Evolutionary conservation across 768 basidiomycete genomes (phyloP).

Genomic region (Termitomyces sp.): DNA sequence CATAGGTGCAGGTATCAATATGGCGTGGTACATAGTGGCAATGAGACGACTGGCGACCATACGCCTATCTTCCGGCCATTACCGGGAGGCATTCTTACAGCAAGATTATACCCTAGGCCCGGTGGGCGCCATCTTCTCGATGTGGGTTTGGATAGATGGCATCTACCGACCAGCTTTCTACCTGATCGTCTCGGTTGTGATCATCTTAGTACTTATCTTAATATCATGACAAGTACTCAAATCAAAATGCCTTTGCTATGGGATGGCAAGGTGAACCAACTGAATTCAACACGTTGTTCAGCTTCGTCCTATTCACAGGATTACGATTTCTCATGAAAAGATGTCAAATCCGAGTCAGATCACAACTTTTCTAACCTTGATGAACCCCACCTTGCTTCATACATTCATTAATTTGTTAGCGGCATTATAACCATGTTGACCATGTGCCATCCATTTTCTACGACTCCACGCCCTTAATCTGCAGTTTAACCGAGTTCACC

Average conservation of each 20-base stretch:
- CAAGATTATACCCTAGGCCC: slow-evolving; percentile 30
- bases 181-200: not conserved
- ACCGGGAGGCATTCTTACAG: not conserved
- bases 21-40: slow-evolving; percentile 67
- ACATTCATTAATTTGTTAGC: too few species aligned
- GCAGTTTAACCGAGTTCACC: not conserved
- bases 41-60: slow-evolving; percentile 48
- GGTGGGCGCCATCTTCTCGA: slow-evolving; percentile 34
- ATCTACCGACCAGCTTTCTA: not conserved
- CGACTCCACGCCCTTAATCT: not conserved
- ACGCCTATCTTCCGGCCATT: not conserved
- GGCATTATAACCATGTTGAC: too few species aligned
- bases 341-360: too few species aligned
- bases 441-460: not conserved
- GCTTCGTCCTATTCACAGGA: not conserved
- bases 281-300: not conserved
- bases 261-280: not conserved
- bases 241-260: not conserved
- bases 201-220: not conserved
- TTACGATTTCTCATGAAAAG: not conserved
- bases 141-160: slow-evolving; percentile 44
- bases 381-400: too few species aligned
- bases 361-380: not conserved
- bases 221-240: not conserved
- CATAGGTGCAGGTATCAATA: slow-evolving; percentile 58